Base-by-base conservation (phyloP, 352 stramenopile species). In the Phytopythium litorale region DNA sequence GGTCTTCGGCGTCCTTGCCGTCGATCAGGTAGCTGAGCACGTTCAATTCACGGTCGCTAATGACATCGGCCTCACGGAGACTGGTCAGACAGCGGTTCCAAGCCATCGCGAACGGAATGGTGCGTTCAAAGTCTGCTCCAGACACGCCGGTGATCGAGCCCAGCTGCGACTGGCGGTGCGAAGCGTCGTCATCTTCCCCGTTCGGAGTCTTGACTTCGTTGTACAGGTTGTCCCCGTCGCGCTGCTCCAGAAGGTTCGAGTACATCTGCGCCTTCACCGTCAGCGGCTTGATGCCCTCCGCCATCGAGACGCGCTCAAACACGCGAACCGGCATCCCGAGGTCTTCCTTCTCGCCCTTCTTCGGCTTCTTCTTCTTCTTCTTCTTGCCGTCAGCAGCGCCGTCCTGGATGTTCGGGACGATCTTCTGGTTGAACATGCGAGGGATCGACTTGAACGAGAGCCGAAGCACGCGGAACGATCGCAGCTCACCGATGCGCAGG, bases 11-110 rank as follows among this genome's bases (percentile, higher is more conserved):
- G 58, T 89, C 80, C 59, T 87, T 92, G 1, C 83, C 88, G 55
- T 96, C 81, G 56, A 96, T 94, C 58, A 94, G 64, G 59, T 96
- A 96, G 60, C 87, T 93, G 50, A 96, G 66, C 13, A 96, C 84
- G 40, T 93, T 92, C 56, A 94, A 54, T 23, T 96, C 87, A 33
- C 87, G 87, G 61, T 96, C 83, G 43, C 78, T 91, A 48, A 96
- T 89, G 21, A 96, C 72, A 65, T 94, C 87, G 35, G 84, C 84
- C 51, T 92, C 87, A 46, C 87, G 84, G 50, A 96, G 65, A 70
- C 80, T 92, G 16, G 64, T 63, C 37, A 96, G 57, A 33, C 81
- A 93, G 9, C 81, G 83, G 55, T 96, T 96, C 87, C 87, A 96
- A 19, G 87, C 87, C 83, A 94, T 93, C 9, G 87, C 87, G 55